Base-by-base conservation (phyloP, 2,329 filamentous ascomycete genomes). In the Diplocarpon rosae region DNA sequence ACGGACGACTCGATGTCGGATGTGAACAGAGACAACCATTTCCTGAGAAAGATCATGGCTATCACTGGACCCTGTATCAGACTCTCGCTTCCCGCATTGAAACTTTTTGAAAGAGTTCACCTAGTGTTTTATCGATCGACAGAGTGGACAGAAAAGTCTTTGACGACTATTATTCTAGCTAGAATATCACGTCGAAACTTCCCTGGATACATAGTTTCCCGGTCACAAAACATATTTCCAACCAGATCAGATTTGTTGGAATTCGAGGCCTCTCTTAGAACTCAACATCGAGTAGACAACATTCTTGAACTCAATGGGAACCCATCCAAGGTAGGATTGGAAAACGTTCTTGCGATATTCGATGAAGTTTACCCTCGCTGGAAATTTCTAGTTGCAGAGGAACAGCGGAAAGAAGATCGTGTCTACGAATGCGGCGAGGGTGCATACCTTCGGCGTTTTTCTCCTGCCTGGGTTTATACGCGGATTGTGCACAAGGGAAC, bases 91-190 rank as follows among this genome's bases (percentile, higher is more conserved):
- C 66, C 75, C 0, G 73, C 81, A 0, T 75, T 88, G 50, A 86
- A 80, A 56, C 73, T 98, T 0, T 98, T 98, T 57, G 88, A 95
- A 62, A 78, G 92, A 20, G 88, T 96, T 0, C 92, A 96, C 65
- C 68, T 98, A 2, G 88, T 98, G 24, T 98, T 95, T 62, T 96
- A 96, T 63, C 76, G 90, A 47, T 95, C 89, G 9, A 93, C 87
- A 0, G 85, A 95, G 61, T 98, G 92, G 92, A 94, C 89, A 0
- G 90, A 96, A 57, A 96, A 95, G 62, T 95, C 90, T 1, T 69
- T 98, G 12, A 96, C 87, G 1, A 90, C 89, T 0, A 90, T 96
- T 43, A 95, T 98, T 36, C 72, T 98, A 5, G 86, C 92, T 7
- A 89, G 90, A 52, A 94, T 94, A 46, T 85, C 89, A 1, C 76